Percentiles rank a stretch among this genome's conserved stretches.
Evolutionary conservation across 2,329 filamentous ascomycete species (phyloP).

Genomic region (Pyrenophora graminea): DNA sequence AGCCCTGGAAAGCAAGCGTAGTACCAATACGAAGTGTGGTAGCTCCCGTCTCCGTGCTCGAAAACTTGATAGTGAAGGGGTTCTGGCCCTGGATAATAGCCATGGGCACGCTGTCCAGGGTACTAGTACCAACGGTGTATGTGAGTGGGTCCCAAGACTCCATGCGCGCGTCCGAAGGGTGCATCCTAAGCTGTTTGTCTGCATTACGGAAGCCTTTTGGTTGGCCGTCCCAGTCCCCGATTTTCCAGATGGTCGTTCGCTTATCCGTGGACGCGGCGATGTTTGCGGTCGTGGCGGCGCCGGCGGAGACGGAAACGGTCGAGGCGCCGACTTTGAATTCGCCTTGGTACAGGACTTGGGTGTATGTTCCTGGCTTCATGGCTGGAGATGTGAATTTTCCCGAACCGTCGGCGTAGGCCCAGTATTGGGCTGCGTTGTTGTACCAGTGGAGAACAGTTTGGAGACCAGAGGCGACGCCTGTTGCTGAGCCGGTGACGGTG

Average conservation of each 20-base stretch:
- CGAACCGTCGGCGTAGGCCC: slow-evolving; percentile 58
- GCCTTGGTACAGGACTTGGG: slow-evolving; percentile 67
- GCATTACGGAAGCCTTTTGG: slow-evolving; percentile 66
- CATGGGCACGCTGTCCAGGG: slow-evolving; percentile 64
- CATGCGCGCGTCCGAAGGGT: slow-evolving; percentile 69
- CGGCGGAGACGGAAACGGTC: slow-evolving; percentile 54
- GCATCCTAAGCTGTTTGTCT: slow-evolving; percentile 69
- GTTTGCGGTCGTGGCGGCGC: slow-evolving; percentile 54
- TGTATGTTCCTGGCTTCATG: slow-evolving; percentile 71
- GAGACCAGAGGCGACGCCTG: slow-evolving; percentile 58
- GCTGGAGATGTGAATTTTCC: slow-evolving; percentile 66
- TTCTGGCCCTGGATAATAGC: slow-evolving; percentile 66
- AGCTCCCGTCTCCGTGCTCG: slow-evolving; percentile 55
- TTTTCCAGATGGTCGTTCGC: slow-evolving; percentile 63
- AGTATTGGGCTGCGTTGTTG: slow-evolving; percentile 67
- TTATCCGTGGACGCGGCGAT: slow-evolving; percentile 53
- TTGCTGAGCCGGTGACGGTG: slow-evolving; percentile 63
- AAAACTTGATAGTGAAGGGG: slow-evolving; percentile 65
- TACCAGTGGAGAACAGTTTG: slow-evolving; percentile 67
- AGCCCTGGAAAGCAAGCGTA: slow-evolving; percentile 65
- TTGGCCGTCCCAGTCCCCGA: slow-evolving; percentile 68
- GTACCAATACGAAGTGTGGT: slow-evolving; percentile 68
- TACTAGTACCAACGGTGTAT: slow-evolving; percentile 63
- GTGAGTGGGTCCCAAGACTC: slow-evolving; percentile 62
- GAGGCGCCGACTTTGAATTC: slow-evolving; percentile 60